phyloP scores from a whole-genome alignment of 1,284 basidiomycete genomes.

The Fomitopsis pinicola region DNA sequence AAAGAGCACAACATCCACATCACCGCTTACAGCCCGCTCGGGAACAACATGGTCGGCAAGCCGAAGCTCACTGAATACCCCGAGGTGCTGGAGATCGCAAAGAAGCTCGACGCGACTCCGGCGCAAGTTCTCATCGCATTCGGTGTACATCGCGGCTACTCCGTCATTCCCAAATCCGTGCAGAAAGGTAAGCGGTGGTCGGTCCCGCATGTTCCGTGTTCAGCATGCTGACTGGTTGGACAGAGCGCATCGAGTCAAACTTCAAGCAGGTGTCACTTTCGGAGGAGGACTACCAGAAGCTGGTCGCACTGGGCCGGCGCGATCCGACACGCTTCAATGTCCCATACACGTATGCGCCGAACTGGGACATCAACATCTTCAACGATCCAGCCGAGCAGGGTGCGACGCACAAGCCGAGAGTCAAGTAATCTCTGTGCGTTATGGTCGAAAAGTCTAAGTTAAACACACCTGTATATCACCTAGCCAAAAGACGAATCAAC shows the following conservation, averaged over 20 bases:
- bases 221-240: background rate
- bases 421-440: conserved; percentile 16
- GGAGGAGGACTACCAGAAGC: conserved; percentile 44
- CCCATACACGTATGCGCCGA: conserved; percentile 52
- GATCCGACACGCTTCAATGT: conserved; percentile 61
- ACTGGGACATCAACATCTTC: conserved; percentile 72
- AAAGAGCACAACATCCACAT: conserved; percentile 73
- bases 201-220: background rate
- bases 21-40: conserved; percentile 84
- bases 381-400: conserved; percentile 54
- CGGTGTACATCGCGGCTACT: conserved; percentile 38
- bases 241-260: conserved; percentile 48
- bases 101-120: conserved; percentile 39
- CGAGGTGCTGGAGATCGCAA: conserved; percentile 44
- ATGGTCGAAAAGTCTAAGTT: no score
- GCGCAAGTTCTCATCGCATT: conserved; percentile 53
- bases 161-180: conserved; percentile 48
- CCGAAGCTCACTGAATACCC: conserved; percentile 62
- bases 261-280: conserved; percentile 50
- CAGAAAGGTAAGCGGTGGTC: conserved; percentile 14
- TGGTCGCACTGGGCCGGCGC: conserved; percentile 47
- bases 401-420: conserved; percentile 43
- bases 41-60: conserved; percentile 68
- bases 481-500: no score
- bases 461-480: no score